A percentile compares a stretch with the other conserved stretches of the same genome.
These are phyloP conservation scores for Cordyceps javanica DNA, from an alignment of 2,329 filamentous ascomycete genomes.

Conservation along the genomic window DNA sequence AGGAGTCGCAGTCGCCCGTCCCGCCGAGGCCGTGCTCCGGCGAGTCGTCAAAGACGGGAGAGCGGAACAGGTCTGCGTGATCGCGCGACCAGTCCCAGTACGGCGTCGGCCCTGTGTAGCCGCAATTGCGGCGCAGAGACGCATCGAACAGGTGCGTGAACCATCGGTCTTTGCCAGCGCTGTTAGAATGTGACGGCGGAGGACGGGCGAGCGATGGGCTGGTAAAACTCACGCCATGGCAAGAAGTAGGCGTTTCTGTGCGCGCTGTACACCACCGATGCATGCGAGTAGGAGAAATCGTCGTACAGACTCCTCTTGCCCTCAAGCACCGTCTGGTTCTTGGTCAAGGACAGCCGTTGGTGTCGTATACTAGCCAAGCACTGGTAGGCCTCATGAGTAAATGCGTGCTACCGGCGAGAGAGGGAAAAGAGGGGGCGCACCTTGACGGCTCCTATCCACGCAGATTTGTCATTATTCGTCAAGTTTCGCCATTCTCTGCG, in stretches of 20 bases:
- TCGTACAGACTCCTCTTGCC: slow-evolving; percentile 1
- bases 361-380: slow-evolving; percentile 1
- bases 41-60: slow-evolving; percentile 6
- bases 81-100: slow-evolving; percentile 11
- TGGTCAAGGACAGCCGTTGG: not conserved
- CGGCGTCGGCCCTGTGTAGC: slow-evolving; percentile 2
- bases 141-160: not conserved
- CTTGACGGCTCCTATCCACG: slow-evolving; percentile 3
- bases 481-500: slow-evolving; percentile 3
- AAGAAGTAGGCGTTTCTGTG: slow-evolving; percentile 1
- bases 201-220: not conserved
- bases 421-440: not conserved
- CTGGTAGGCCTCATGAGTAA: not conserved
- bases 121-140: not conserved
- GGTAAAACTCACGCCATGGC: not conserved
- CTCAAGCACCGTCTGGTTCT: not conserved
- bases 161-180: not conserved
- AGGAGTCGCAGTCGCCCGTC: slow-evolving; percentile 1
- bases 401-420: no score
- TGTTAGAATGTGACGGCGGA: not conserved
- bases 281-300: not conserved
- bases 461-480: not conserved
- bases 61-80: not conserved
- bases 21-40: not conserved
- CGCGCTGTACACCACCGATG: not conserved